Evolutionary conservation across 305 asterid species (phyloP), one percentile per base, ranked within the genome.

Genomic region (Fraxinus sp.): DNA sequence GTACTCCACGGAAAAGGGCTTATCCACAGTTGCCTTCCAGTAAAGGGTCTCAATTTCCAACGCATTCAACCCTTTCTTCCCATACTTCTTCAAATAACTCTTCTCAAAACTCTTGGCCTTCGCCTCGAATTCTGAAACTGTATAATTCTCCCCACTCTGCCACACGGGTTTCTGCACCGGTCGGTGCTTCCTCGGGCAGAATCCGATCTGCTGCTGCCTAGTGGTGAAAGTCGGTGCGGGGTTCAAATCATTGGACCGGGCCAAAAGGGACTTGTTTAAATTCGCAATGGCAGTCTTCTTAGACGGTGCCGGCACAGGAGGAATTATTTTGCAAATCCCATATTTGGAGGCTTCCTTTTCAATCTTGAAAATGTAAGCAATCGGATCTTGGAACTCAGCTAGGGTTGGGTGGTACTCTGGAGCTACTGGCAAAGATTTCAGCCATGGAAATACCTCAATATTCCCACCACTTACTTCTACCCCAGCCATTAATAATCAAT

Each of bases 121-220:
- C 0, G 92, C 86, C 82, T 97, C 98, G 33, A 97, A 97, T 84
- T 93, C 92, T 22, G 85, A 59, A 20, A 97, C 89, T 8, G 92
- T 92, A 74, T 97, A 97, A 62, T 80, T 90, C 41, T 92, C 99
- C 39, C 99, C 99, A 77, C 99, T 97, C 88, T 95, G 97, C 99
- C 99, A 97, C 78, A 97, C 99, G 32, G 99, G 96, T 81, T 95
- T 97, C 90, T 93, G 95, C 22, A 95, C 98, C 0, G 99, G 99
- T 22, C 94, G 91, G 86, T 95, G 97, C 81, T 90, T 93, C 70
- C 98, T 88, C 0, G 99, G 98, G 87, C 98, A 95, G 82, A 97
- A 97, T 79, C 99, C 99, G 87, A 97, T 91, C 92, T 97, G 98
- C 96, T 97, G 99, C 88, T 97, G 98, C 86, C 99, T 86, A 0